Evolutionary conservation across 2,329 filamentous ascomycete genomes (phyloP).

Genomic region (Pyrenochaeta sp.): DNA sequence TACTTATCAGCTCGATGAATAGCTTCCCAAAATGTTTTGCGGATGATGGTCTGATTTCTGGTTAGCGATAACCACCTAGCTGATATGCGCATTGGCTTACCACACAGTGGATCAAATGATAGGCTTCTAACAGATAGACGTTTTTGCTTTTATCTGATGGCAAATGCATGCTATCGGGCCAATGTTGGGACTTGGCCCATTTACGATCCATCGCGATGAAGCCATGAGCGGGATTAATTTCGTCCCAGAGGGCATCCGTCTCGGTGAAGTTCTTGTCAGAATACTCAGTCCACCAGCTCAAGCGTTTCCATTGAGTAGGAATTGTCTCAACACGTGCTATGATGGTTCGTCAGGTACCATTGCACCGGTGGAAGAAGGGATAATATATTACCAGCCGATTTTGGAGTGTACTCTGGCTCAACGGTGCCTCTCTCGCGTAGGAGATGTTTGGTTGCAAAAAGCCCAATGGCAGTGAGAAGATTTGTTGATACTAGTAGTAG

Average conservation of each 20-base stretch:
- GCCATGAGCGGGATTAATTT: constrained; percentile 35
- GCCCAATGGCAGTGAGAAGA: neutral
- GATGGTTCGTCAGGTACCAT: neutral
- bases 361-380: neutral
- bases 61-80: neutral
- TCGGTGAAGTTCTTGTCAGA: constrained; percentile 17
- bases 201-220: constrained; percentile 35
- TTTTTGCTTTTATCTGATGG: constrained; percentile 17
- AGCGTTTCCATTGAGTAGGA: constrained; percentile 8
- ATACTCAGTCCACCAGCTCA: constrained; percentile 17
- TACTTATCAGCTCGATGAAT: neutral
- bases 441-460: neutral
- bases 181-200: constrained; percentile 25
- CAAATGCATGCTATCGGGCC: constrained; percentile 24
- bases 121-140: constrained; percentile 26
- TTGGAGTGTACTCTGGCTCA: constrained; percentile 11
- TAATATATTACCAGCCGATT: constrained; percentile 6
- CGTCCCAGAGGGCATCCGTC: constrained; percentile 31
- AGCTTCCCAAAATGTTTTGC: neutral
- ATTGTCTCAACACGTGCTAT: neutral
- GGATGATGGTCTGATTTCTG: neutral
- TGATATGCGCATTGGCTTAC: constrained; percentile 6
- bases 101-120: constrained; percentile 27
- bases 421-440: neutral
- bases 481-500: neutral